Conservation (phyloP, 2,329 filamentous ascomycete genomes). For the Fusarium globosum region DNA sequence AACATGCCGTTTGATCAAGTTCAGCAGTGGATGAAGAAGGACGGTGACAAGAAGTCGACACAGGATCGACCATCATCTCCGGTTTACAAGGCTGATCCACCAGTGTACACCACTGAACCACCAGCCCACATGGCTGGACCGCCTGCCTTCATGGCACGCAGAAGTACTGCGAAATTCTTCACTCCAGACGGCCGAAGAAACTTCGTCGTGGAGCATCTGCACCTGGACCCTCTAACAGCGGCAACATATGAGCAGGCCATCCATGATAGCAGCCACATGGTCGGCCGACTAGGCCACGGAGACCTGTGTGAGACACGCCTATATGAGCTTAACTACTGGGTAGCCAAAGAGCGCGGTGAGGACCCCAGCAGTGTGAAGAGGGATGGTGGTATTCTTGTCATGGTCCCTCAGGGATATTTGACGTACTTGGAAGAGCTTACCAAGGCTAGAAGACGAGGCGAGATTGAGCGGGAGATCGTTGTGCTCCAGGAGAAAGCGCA, state of each 20-base stretch:
- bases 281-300: no score
- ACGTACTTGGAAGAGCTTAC: not conserved
- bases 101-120: fast-evolving
- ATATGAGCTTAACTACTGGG: not conserved
- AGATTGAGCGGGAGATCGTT: not conserved
- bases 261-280: fast-evolving
- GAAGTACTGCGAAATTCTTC: not conserved
- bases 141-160: not conserved
- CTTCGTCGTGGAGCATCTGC: not conserved
- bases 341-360: not conserved
- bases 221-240: fast-evolving
- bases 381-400: not conserved
- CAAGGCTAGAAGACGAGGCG: not conserved
- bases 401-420: fast-evolving
- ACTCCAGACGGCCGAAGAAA: no score
- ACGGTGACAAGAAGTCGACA: not conserved
- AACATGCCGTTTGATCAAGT: fast-evolving
- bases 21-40: not conserved
- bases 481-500: not conserved
- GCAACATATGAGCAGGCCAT: not conserved
- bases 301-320: no score
- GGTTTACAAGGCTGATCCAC: fast-evolving
- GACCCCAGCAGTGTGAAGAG: fast-evolving
- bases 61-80: not conserved
- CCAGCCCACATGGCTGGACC: not conserved